Conservation (phyloP, 2,329 filamentous ascomycete species). For the Anisogramma anomala region DNA sequence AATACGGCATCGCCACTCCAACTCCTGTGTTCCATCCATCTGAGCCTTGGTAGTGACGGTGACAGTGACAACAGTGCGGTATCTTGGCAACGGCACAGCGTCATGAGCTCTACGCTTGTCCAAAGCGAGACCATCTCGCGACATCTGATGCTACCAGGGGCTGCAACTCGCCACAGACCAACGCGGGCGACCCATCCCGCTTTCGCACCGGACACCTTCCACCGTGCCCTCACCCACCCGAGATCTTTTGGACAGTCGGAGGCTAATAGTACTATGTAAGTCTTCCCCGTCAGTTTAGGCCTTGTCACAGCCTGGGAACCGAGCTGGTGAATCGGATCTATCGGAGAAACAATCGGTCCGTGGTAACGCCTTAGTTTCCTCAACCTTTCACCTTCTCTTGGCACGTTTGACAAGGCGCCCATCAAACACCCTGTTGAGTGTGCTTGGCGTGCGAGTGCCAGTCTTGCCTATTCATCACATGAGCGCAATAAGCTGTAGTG, state of each 20-base stretch:
- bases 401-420: constrained; percentile 12
- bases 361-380: constrained; percentile 5
- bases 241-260: not conserved
- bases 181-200: too few relatives aligned
- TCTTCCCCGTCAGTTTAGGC: constrained; percentile 11
- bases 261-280: not conserved
- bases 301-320: constrained; percentile 11
- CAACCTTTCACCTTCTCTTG: constrained; percentile 6
- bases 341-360: constrained; percentile 9
- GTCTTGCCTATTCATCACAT: not conserved
- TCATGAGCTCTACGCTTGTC: not conserved
- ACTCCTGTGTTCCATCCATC: too few relatives aligned
- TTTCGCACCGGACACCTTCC: not conserved
- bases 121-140: not conserved
- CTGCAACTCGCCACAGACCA: too few relatives aligned
- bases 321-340: constrained; percentile 11
- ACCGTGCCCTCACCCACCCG: not conserved
- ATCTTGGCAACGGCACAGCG: not conserved
- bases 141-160: not conserved
- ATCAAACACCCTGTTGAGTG: too few relatives aligned
- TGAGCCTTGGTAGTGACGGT: too few relatives aligned
- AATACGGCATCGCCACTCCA: too few relatives aligned
- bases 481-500: too few relatives aligned
- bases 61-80: not conserved
- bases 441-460: too few relatives aligned